Conservation (phyloP, 2,329 filamentous ascomycete species). For the Scytalidium sp. region DNA sequence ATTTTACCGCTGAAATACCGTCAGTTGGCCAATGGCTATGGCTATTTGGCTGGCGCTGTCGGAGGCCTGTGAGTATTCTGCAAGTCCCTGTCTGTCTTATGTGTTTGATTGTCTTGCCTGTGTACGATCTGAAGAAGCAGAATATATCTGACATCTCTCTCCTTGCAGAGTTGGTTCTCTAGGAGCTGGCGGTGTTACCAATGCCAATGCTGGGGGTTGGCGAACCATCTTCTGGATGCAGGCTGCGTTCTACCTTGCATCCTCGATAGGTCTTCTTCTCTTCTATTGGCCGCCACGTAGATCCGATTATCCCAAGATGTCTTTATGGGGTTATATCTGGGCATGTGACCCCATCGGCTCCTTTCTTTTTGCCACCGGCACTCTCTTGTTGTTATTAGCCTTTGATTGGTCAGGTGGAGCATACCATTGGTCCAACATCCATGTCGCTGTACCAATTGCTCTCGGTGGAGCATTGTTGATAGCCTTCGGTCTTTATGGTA, state of each 20-base stretch:
- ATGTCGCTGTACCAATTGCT: conserved; percentile 21
- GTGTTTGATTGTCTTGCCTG: background rate
- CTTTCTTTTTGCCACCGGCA: conserved; percentile 35
- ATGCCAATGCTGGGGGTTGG: conserved; percentile 44
- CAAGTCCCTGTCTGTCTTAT: background rate
- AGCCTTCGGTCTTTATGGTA: conserved; percentile 28
- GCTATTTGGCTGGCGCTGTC: conserved; percentile 45
- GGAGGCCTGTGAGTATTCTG: conserved; percentile 42
- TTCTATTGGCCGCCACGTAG: conserved; percentile 40
- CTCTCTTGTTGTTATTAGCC: conserved; percentile 39
- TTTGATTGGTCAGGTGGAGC: conserved; percentile 41
- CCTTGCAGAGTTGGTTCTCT: conserved; percentile 39
- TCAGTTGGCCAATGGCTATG: conserved; percentile 48
- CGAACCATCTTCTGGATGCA: conserved; percentile 56
- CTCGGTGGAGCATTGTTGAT: conserved; percentile 22
- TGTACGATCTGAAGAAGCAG: too few relatives aligned
- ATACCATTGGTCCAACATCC: conserved; percentile 26
- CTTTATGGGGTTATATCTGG: conserved; percentile 37
- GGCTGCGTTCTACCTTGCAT: conserved; percentile 47
- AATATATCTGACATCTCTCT: too few relatives aligned
- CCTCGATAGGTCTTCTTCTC: conserved; percentile 42
- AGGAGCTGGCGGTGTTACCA: conserved; percentile 48
- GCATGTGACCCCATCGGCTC: conserved; percentile 43
- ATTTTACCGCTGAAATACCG: conserved; percentile 52
- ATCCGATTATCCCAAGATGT: conserved; percentile 32